Evolutionary conservation across 2,329 filamentous ascomycete genomes (phyloP), one percentile per base, ranked within the genome.

Genomic region (Sporothrix pseudoabietina): DNA sequence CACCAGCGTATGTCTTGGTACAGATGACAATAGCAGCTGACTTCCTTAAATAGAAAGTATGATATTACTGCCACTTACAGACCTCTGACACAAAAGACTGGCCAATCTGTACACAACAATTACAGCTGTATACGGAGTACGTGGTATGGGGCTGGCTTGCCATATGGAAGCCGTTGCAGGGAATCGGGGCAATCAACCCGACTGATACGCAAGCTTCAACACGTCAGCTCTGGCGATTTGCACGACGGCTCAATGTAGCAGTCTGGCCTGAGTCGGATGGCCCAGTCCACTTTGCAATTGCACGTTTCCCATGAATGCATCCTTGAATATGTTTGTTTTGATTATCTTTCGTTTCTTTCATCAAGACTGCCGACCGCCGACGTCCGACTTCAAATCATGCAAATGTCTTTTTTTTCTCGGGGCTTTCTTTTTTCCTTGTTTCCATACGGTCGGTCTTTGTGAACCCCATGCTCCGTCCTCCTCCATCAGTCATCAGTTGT

Each of bases 151-250:
- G 39, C 30, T n/a, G 16, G 57, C 30, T 39, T 12, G 26, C 30
- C 26, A 8, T 30, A 35, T 52, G 32, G 7, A 10, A 41, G 19
- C 57, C 4, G 12, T n/a, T 26, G 30, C 44, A 54, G 61, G 61
- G 61, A 26, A 63, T 73, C 72, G 72, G 72, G 61, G 72, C 61
- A 30, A 74, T 71, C 69, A 8, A 69, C 61, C 72, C 69, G 72
- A 71, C 35, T 74, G 35, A 47, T 22, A 63, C 59, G 39, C 14
- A n/a, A 6, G 41, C 41, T 44, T 3, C 41, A 10, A 44, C 12
- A 10, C 41, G 3, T 6, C 41, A 44, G 41, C 41, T 39, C 32
- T 63, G 7, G 59, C 19, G 59, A 16, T 57, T 2, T n/a, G n/a
- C 8, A 26, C 35, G 35, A 22, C 59, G 59, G 59, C 9, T 16